Conservation (phyloP, 805 yeast genomes). For the Cyberlindnera sargentensis region DNA sequence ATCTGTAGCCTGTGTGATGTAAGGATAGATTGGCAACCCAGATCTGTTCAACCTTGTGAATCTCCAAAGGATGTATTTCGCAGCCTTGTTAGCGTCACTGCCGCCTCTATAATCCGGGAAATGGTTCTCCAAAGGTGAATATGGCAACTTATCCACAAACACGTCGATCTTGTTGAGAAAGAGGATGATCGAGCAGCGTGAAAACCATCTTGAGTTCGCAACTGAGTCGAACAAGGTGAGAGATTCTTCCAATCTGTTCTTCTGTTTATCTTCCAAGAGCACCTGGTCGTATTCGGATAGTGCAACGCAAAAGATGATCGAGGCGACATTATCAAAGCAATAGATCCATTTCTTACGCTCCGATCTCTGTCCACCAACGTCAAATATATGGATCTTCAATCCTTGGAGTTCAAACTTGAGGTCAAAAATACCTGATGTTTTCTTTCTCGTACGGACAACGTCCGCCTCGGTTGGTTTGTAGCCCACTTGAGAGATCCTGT, state of each 20-base stretch:
- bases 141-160: conserved; percentile 76
- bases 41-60: conserved; percentile 80
- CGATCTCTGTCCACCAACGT: conserved; percentile 94
- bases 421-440: conserved; percentile 89
- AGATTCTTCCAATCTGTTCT: conserved; percentile 75
- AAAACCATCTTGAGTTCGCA: conserved; percentile 89
- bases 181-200: conserved; percentile 76
- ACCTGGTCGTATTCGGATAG: conserved; percentile 87
- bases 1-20: conserved; percentile 92
- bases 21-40: conserved; percentile 77
- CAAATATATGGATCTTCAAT: conserved; percentile 57
- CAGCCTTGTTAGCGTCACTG: conserved; percentile 82
- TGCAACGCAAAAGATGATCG: conserved; percentile 87
- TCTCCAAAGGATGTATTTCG: conserved; percentile 86
- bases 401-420: conserved; percentile 71
- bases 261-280: conserved; percentile 66
- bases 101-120: conserved; percentile 93
- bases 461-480: conserved; percentile 74
- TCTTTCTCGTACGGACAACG: conserved; percentile 79
- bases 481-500: conserved; percentile 48
- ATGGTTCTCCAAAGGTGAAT: conserved; percentile 72
- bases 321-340: conserved; percentile 88
- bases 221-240: conserved; percentile 82
- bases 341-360: conserved; percentile 98
- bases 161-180: conserved; percentile 88